These are phyloP conservation scores for Colletotrichum spaethianum DNA, from an alignment of 2,329 filamentous ascomycete species.

Conservation along the genomic window DNA sequence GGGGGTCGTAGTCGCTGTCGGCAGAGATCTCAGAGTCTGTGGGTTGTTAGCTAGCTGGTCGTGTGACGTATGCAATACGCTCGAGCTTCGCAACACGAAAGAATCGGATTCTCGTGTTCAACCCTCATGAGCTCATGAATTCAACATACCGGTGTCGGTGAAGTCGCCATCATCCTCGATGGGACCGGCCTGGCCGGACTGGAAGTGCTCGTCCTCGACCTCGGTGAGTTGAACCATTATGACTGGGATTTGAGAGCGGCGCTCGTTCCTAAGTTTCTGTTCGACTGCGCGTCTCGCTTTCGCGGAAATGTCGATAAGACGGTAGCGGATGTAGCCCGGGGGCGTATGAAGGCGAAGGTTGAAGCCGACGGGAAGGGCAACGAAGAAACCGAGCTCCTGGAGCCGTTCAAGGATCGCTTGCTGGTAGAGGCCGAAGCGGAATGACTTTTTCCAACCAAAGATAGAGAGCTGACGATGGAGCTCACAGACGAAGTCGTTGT, in stretches of 20 bases:
- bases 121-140: background rate
- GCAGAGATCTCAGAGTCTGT: slow-evolving; percentile 88
- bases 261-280: slow-evolving; percentile 1
- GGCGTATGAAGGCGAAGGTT: slow-evolving; percentile 25
- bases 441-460: slow-evolving; percentile 23
- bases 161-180: slow-evolving; percentile 93
- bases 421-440: slow-evolving; percentile 24
- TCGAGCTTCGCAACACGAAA: slow-evolving; percentile 6
- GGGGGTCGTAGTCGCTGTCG: slow-evolving; percentile 78
- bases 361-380: slow-evolving; percentile 25
- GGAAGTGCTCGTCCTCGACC: slow-evolving; percentile 96
- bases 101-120: background rate
- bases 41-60: slow-evolving; percentile 20
- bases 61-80: slow-evolving; percentile 18
- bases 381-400: slow-evolving; percentile 27
- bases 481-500: slow-evolving; percentile 23
- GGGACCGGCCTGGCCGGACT: slow-evolving; percentile 76
- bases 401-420: slow-evolving; percentile 20
- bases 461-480: slow-evolving; percentile 21
- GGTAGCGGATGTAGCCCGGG: slow-evolving; percentile 14
- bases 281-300: background rate
- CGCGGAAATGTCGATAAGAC: slow-evolving; percentile 20
- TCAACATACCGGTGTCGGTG: slow-evolving; percentile 86
- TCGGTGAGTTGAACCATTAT: slow-evolving; percentile 97
- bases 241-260: slow-evolving; percentile 42